Conservation (phyloP, 2,329 filamentous ascomycete species). For the Volutella citrinella region DNA sequence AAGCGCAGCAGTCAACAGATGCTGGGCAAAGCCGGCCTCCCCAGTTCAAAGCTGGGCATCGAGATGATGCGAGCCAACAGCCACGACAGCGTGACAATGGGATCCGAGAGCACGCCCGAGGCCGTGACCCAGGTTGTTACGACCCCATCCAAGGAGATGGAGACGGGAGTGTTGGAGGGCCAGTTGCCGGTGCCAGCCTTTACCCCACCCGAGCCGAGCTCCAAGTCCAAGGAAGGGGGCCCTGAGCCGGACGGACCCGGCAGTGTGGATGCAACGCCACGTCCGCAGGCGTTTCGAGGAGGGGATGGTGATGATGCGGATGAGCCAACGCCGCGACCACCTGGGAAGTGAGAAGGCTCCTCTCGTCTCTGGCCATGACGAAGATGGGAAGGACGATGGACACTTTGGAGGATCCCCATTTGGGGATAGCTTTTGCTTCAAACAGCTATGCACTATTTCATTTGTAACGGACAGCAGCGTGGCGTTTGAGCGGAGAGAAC, state of each 20-base stretch:
- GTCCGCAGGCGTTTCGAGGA: slow-evolving; percentile 26
- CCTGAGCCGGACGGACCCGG: slow-evolving; percentile 13
- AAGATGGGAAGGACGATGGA: slow-evolving; percentile 1
- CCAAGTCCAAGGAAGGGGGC: slow-evolving; percentile 11
- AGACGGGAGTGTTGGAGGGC: slow-evolving; percentile 26
- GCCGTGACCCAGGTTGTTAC: slow-evolving; percentile 50
- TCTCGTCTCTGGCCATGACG: slow-evolving; percentile 3
- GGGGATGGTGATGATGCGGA: slow-evolving; percentile 23
- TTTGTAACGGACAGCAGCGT: slow-evolving; percentile 27
- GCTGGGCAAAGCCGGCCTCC: slow-evolving; percentile 52
- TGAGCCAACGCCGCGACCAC: slow-evolving; percentile 40
- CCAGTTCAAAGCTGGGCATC: slow-evolving; percentile 85
- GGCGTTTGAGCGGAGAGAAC: slow-evolving; percentile 25
- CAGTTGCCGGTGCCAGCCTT: slow-evolving; percentile 11
- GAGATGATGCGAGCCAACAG: slow-evolving; percentile 99
- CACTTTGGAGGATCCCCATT: too few relatives aligned
- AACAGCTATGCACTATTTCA: slow-evolving; percentile 14
- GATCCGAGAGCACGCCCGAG: slow-evolving; percentile 49
- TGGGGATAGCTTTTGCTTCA: slow-evolving; percentile 6
- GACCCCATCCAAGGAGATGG: slow-evolving; percentile 45
- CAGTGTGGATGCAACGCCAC: slow-evolving; percentile 44
- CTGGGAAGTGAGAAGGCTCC: slow-evolving; percentile 19
- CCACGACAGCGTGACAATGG: slow-evolving; percentile 69
- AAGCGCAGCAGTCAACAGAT: slow-evolving; percentile 40
- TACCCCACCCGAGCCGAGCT: slow-evolving; percentile 23